Base-by-base conservation (phyloP, 2,329 filamentous ascomycete species). In the Calonectria hongkongensis region DNA sequence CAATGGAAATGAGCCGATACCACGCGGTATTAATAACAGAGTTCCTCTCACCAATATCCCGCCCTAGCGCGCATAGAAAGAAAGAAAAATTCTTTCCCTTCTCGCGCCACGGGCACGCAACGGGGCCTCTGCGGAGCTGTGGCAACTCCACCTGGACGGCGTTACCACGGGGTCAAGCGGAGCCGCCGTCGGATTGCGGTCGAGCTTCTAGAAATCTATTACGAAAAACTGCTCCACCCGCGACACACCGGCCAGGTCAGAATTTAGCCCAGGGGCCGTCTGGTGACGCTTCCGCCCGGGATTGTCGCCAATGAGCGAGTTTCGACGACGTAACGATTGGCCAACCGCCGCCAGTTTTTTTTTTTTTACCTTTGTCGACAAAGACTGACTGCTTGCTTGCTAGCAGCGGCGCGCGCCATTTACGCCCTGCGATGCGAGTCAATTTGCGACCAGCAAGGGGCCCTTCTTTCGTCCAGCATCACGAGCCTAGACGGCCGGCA, bases 151-250 rank as follows among this genome's bases (percentile, higher is more conserved):
- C 68, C 16, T 30, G 28, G 21, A 54, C 70, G 70, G 70, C 70
- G 47, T 60, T 72, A 72, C 70, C 65, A 62, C 66, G 66, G 62
- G 70, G 36, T 33, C 18, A 16, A 72, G 66, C 62, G 64, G 65
- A 51, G 33, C 64, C 56, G 27, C 54, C 48, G 48, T 54, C 62
- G 70, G 64, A n/a, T 67, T 36, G 54, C 69, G 69, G 56, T 54
- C 50, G 64, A 58, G 70, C 65, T 72, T 72, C 70, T 68, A 65
- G 70, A 68, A 72, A 71, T 68, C 64, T 63, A 68, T 68, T 56
- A 56, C 50, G 65, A 68, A 58, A 67, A 64, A 13, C 12, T 56
- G 30, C 30, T 66, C 62, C 68, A 66, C 68, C 18, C 18, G 21
- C 30, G 33, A 30, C 41, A 28, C 50, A 15, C 43, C 25, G 33